These are phyloP conservation scores for Phytophthora palmivora DNA, from an alignment of 352 stramenopile species.

Conservation along the genomic window DNA sequence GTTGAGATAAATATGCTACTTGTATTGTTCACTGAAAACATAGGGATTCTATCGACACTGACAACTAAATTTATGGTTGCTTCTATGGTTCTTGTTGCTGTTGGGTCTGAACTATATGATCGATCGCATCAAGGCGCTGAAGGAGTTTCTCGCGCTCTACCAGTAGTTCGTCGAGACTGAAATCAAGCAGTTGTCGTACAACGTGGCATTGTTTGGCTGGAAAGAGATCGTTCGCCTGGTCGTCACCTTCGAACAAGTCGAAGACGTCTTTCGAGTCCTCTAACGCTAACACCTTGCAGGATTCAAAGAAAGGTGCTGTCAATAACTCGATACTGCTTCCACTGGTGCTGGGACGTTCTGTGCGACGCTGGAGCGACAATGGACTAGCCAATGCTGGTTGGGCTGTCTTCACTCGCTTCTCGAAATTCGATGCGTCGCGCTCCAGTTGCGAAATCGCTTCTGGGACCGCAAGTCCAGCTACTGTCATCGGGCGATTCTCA, in stretches of 20 bases:
- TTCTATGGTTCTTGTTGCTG: conserved; percentile 14
- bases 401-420: conserved; percentile 61
- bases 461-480: conserved; percentile 57
- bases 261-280: conserved; percentile 47
- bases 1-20: conserved; percentile 36
- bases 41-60: conserved; percentile 8
- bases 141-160: conserved; percentile 44
- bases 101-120: conserved; percentile 35
- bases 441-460: conserved; percentile 57
- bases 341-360: conserved; percentile 17
- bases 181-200: neutral
- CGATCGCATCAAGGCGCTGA: conserved; percentile 49
- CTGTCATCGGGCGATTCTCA: conserved; percentile 51
- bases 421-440: conserved; percentile 43
- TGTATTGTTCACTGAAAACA: conserved; percentile 28
- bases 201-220: conserved; percentile 1
- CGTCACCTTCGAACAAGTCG: conserved; percentile 34
- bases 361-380: neutral
- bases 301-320: conserved; percentile 17
- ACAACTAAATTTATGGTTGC: conserved; percentile 2
- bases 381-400: conserved; percentile 20
- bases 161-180: conserved; percentile 39
- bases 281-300: conserved; percentile 31
- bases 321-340: conserved; percentile 1
- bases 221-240: conserved; percentile 5